Evolutionary conservation across 345 rosid genomes (phyloP), one percentile per base, ranked within the genome.

Genomic region (Citrus trifoliata): DNA sequence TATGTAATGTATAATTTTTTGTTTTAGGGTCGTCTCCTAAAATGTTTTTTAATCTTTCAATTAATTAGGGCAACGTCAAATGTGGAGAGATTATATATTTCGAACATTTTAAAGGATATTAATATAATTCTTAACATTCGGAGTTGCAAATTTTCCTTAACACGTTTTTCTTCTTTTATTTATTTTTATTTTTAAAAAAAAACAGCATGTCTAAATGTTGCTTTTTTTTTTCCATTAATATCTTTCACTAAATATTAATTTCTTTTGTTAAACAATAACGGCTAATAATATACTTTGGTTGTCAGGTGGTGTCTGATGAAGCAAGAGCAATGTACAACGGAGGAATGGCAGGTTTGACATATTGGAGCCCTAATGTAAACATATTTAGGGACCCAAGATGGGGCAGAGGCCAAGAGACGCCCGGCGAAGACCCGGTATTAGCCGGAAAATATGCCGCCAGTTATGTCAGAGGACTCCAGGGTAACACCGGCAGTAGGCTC

Each of bases 361-460:
- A 76, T 66, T 91, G 95, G 99, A 92, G 96, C 58, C 98, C 98
- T 24, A 91, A 91, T 67, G 95, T 93, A 24, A 92, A 93, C 78
- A 87, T 95, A 62, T 83, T 93, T 63, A 81, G 98, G 27, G 98
- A 95, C 81, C 99, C 98, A 0, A 82, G 97, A 71, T 93, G 97
- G 98, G 99, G 97, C 19, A 83, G 94, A 2, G 95, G 96, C 53
- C 99, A 92, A 75, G 99, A 93, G 81, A 93, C 97, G n/a, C 96
- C 95, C 6, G 99, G 98, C 0, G 98, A 95, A 80, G 99, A 93
- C 77, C 99, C 99, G 0, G 86, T 92, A 5, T 32, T 93, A 18
- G 92, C 93, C 32, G 93, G 91, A 7, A 90, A 83, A 74, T 93
- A 95, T 25, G 99, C 93, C 0, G 93, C 90, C 7, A 87, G 90